phyloP scores from a whole-genome alignment of 192 early-diverging fungal species.

The Geosiphon pyriformis region DNA sequence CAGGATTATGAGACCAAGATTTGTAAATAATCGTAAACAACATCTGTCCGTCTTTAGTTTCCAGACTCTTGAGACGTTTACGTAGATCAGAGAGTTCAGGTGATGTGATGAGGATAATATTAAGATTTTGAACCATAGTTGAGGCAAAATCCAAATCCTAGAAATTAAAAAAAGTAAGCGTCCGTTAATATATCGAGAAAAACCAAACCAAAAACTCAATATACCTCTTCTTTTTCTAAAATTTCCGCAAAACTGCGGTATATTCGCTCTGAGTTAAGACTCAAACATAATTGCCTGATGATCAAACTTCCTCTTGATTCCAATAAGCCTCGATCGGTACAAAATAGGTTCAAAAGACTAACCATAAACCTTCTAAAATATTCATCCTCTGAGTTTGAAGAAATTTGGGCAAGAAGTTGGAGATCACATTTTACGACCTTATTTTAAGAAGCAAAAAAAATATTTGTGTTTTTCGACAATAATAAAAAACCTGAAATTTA shows the following conservation, averaged over 20 bases:
- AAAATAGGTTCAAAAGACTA: conserved; percentile 87
- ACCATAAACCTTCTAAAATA: conserved; percentile 86
- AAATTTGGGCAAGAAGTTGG: conserved; percentile 93
- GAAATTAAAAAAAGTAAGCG: conserved; percentile 6
- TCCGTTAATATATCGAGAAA: neutral
- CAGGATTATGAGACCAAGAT: conserved; percentile 96
- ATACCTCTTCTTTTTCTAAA: conserved; percentile 74
- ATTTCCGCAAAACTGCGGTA: conserved; percentile 84
- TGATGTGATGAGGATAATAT: conserved; percentile 92
- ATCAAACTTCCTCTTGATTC: conserved; percentile 90
- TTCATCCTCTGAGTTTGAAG: conserved; percentile 74
- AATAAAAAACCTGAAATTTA: neutral
- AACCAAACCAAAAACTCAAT: neutral
- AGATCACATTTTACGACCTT: conserved; percentile 86
- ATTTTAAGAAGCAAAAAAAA: neutral
- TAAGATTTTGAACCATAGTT: conserved; percentile 97
- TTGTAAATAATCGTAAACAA: conserved; percentile 85
- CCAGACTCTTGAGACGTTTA: conserved; percentile 70
- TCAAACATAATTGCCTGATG: conserved; percentile 88
- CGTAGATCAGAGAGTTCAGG: conserved; percentile 84
- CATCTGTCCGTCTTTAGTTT: conserved; percentile 67
- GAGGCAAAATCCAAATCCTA: conserved; percentile 90
- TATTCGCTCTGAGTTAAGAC: conserved; percentile 85
- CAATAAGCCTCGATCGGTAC: conserved; percentile 77
- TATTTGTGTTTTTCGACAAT: neutral